Percentiles rank a stretch among this genome's conserved stretches.
These are phyloP conservation scores for Thelonectria rubi DNA, from an alignment of 2,329 filamentous ascomycete species.

Conservation along the genomic window DNA sequence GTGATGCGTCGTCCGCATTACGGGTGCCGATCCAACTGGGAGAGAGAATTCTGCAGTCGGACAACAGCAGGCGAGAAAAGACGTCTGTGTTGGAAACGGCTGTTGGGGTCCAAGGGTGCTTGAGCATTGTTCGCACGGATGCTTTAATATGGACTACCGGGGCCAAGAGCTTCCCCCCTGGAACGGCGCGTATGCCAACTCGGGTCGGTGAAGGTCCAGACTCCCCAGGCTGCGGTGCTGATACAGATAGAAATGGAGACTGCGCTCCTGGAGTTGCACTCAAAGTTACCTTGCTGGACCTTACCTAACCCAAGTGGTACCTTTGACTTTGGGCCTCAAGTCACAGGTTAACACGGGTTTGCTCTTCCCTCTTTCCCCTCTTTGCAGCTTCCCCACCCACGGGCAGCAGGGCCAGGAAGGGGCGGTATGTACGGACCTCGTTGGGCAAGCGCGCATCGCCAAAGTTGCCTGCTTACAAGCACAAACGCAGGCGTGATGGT, in stretches of 20 bases:
- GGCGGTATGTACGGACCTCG: not conserved
- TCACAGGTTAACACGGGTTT: not conserved
- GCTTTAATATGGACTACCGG: not conserved
- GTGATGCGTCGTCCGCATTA: slow-evolving; percentile 15
- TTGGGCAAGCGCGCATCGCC: too few species aligned
- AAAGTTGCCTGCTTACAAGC: too few species aligned
- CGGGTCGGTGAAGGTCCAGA: slow-evolving; percentile 21
- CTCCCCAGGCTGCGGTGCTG: slow-evolving; percentile 5
- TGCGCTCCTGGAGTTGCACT: too few species aligned
- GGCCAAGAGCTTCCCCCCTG: not conserved
- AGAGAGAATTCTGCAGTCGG: slow-evolving; percentile 1
- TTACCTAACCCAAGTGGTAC: slow-evolving; percentile 17
- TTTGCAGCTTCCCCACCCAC: not conserved
- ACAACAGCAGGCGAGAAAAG: not conserved
- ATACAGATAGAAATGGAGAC: slow-evolving; percentile 18
- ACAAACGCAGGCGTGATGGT: not conserved
- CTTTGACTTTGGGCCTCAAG: not conserved
- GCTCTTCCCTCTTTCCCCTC: not conserved
- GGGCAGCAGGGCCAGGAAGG: not conserved
- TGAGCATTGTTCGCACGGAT: slow-evolving; percentile 2
- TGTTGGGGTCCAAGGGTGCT: not conserved
- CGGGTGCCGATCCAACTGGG: slow-evolving; percentile 16
- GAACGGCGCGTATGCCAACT: slow-evolving; percentile 9
- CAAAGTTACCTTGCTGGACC: not conserved
- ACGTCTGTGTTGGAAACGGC: not conserved